phyloP scores from a whole-genome alignment of 768 basidiomycete species.

The Terana coerulea region DNA sequence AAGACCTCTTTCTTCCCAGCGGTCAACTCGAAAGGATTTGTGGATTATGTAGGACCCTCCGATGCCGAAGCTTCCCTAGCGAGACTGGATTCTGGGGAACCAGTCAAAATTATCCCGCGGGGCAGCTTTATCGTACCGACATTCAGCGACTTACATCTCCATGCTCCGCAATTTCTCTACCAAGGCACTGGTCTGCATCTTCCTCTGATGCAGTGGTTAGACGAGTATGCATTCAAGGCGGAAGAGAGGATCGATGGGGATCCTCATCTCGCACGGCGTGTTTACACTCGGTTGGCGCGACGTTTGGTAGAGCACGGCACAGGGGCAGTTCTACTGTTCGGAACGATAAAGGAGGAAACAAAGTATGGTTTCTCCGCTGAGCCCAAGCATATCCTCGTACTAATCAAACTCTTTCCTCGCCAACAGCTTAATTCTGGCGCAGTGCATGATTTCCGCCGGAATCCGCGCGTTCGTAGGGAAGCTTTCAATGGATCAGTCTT shows the following conservation, averaged over 20 bases:
- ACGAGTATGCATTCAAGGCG: slow-evolving; percentile 77
- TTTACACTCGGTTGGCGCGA: slow-evolving; percentile 64
- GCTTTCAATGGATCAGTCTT: slow-evolving; percentile 83
- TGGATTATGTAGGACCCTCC: slow-evolving; percentile 44
- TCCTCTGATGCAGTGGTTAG: slow-evolving; percentile 81
- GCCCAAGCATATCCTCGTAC: no score
- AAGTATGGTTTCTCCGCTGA: slow-evolving; percentile 50
- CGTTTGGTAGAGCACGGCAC: slow-evolving; percentile 75
- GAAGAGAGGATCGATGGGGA: slow-evolving; percentile 72
- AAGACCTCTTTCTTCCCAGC: no score
- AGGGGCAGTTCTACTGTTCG: slow-evolving; percentile 73
- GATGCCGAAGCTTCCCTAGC: slow-evolving; percentile 32
- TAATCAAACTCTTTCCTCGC: neutral
- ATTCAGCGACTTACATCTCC: slow-evolving; percentile 81
- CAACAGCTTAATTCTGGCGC: slow-evolving; percentile 70
- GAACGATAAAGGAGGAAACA: slow-evolving; percentile 77
- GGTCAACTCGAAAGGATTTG: slow-evolving; percentile 40
- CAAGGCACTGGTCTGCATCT: slow-evolving; percentile 85
- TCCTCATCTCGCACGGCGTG: slow-evolving; percentile 51
- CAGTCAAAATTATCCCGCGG: slow-evolving; percentile 33
- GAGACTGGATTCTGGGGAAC: slow-evolving; percentile 23
- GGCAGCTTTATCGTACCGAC: slow-evolving; percentile 74
- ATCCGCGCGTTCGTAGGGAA: slow-evolving; percentile 86
- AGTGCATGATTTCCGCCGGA: slow-evolving; percentile 66
- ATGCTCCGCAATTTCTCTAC: slow-evolving; percentile 87